Conservation (phyloP, 805 yeast genomes). For the Ogataea parapolymorpha region DNA sequence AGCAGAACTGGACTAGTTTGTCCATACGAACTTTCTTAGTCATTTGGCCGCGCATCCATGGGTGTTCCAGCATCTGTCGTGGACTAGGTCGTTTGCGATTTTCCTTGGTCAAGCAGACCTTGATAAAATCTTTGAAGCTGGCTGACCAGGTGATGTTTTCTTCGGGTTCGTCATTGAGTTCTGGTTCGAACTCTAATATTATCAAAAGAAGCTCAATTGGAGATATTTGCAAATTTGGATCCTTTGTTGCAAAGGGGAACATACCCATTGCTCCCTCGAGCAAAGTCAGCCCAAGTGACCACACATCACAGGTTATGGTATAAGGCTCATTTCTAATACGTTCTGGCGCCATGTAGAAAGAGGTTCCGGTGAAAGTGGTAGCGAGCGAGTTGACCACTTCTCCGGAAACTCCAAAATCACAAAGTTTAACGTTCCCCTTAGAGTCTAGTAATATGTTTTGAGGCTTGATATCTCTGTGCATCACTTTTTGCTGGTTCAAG, state of each 20-base stretch:
- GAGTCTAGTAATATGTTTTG: constrained; percentile 80
- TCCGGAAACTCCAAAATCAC: constrained; percentile 98
- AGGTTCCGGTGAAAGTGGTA: constrained; percentile 95
- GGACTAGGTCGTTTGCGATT: constrained; percentile 85
- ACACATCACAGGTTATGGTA: constrained; percentile 91
- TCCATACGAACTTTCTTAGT: constrained; percentile 78
- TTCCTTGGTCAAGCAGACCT: constrained; percentile 77
- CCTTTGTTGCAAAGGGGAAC: constrained; percentile 64
- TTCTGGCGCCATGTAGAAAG: constrained; percentile 98
- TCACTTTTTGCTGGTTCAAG: constrained; percentile 80
- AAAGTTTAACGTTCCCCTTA: constrained; percentile 80
- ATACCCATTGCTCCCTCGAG: constrained; percentile 91
- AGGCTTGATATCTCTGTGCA: constrained; percentile 95
- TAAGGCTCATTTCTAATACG: constrained; percentile 94
- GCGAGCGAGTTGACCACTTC: constrained; percentile 94
- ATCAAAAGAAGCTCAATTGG: constrained; percentile 85
- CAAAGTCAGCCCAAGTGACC: constrained; percentile 92
- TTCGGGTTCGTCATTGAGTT: constrained; percentile 70
- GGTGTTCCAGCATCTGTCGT: constrained; percentile 87
- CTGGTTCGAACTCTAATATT: constrained; percentile 81
- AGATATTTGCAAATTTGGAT: constrained; percentile 44
- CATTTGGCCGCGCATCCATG: constrained; percentile 84
- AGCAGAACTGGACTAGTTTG: constrained; percentile 70
- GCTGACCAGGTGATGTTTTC: constrained; percentile 78
- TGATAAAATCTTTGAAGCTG: constrained; percentile 77